Percentiles rank a stretch among this genome's conserved stretches.
Conservation (phyloP, 2,329 filamentous ascomycete species). For the Aspergillus candidus region DNA sequence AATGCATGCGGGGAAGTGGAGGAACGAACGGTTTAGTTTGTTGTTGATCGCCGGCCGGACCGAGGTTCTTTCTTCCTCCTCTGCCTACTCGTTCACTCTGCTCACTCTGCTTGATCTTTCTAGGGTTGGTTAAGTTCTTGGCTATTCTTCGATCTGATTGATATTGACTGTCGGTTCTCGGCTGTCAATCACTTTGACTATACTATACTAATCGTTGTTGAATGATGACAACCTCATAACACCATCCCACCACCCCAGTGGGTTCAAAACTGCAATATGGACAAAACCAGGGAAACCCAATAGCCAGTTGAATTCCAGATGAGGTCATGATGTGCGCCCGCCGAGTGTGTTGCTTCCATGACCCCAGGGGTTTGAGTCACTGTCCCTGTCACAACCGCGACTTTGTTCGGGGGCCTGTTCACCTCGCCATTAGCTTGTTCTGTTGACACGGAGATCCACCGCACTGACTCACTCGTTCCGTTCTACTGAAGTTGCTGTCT, state of each 20-base stretch:
- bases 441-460: not conserved
- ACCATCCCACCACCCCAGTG: too few relatives aligned
- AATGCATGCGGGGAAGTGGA: too few relatives aligned
- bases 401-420: slow-evolving; percentile 1
- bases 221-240: not conserved
- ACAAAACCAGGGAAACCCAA: not conserved
- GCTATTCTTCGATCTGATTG: not conserved
- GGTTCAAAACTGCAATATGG: slow-evolving; percentile 2
- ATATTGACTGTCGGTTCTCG: too few relatives aligned
- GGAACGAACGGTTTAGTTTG: too few relatives aligned
- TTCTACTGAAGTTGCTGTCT: too few relatives aligned
- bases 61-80: not conserved
- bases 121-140: too few relatives aligned
- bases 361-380: slow-evolving; percentile 3
- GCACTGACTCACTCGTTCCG: not conserved
- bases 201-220: not conserved
- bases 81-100: too few relatives aligned
- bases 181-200: too few relatives aligned
- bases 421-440: not conserved
- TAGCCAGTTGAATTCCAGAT: not conserved
- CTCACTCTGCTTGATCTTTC: not conserved
- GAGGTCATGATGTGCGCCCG: slow-evolving; percentile 1
- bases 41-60: too few relatives aligned
- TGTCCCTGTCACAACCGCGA: slow-evolving; percentile 6
- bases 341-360: slow-evolving; percentile 5